phyloP scores from a whole-genome alignment of 2,329 filamentous ascomycete species.

The Colletotrichum paranaense region DNA sequence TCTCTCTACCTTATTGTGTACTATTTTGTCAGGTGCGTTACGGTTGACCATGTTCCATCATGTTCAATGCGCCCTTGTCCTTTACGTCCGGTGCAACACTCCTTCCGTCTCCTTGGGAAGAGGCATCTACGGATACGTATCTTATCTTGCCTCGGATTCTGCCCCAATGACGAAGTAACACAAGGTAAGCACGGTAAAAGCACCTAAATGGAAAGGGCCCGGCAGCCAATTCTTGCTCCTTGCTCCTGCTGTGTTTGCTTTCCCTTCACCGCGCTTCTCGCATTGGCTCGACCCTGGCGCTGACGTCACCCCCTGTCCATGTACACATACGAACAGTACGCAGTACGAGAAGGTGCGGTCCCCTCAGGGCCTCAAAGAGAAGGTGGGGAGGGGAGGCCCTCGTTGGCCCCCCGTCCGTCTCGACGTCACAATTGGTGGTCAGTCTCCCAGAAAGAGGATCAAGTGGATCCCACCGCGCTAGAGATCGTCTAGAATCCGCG shows the following conservation, averaged over 20 bases:
- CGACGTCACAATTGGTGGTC: conserved; percentile 31
- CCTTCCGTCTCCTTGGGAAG: not conserved
- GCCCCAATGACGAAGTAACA: not conserved
- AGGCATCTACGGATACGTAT: not conserved
- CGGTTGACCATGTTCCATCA: conserved; percentile 2
- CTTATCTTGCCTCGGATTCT: not conserved
- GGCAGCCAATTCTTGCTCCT: not conserved
- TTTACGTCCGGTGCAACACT: not conserved
- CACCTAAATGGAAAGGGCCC: not conserved
- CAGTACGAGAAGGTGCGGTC: not conserved
- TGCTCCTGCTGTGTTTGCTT: not conserved
- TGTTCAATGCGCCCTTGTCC: not conserved
- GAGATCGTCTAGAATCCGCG: conserved; percentile 30
- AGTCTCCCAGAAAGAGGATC: not conserved
- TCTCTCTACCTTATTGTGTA: not conserved
- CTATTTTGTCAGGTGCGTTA: too few species aligned
- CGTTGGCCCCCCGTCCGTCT: not conserved
- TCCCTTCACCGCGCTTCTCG: not conserved
- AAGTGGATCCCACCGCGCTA: conserved; percentile 21
- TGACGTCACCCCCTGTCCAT: conserved; percentile 23
- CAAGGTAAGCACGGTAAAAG: not conserved
- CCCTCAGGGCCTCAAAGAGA: not conserved
- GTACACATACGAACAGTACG: not conserved
- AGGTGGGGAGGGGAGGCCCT: not conserved
- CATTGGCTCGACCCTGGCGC: not conserved